These are phyloP conservation scores for Vachellia pachyceras DNA, from an alignment of 306 rosid species.

Conservation along the genomic window DNA sequence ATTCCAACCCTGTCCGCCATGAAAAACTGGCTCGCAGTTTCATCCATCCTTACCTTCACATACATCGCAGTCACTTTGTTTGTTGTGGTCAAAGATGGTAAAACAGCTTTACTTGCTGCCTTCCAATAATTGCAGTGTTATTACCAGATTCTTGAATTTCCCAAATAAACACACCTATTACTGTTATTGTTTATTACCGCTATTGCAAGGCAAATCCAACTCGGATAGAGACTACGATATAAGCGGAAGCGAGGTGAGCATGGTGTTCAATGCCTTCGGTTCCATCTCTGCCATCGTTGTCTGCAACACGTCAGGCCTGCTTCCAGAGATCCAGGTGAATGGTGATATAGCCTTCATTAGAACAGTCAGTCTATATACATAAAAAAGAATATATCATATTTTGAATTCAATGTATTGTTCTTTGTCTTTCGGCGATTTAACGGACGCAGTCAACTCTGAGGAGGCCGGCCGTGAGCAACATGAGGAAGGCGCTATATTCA, in stretches of 20 bases:
- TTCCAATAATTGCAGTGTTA: not conserved
- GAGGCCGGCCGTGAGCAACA: conserved; percentile 55
- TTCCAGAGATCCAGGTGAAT: conserved; percentile 62
- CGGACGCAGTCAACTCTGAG: conserved; percentile 55
- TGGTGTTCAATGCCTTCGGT: conserved; percentile 51
- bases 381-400: too few species aligned
- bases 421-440: not conserved
- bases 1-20: conserved; percentile 64
- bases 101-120: not conserved
- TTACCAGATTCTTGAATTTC: not conserved
- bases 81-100: conserved; percentile 53
- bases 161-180: not conserved
- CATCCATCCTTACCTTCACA: conserved; percentile 47
- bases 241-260: conserved; percentile 47
- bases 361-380: too few species aligned
- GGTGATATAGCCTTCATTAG: too few species aligned
- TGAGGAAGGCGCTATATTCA: conserved; percentile 56
- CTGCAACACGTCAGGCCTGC: conserved; percentile 56
- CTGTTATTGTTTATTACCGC: not conserved
- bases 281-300: conserved; percentile 60
- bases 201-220: conserved; percentile 51
- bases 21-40: conserved; percentile 55
- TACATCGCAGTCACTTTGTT: conserved; percentile 44
- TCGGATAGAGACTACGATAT: conserved; percentile 37
- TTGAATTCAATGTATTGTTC: too few species aligned